A percentile compares a stretch with the other conserved stretches of the same genome.
Evolutionary conservation across 768 basidiomycete species (phyloP).

Genomic region (Vishniacozyma victoriae): DNA sequence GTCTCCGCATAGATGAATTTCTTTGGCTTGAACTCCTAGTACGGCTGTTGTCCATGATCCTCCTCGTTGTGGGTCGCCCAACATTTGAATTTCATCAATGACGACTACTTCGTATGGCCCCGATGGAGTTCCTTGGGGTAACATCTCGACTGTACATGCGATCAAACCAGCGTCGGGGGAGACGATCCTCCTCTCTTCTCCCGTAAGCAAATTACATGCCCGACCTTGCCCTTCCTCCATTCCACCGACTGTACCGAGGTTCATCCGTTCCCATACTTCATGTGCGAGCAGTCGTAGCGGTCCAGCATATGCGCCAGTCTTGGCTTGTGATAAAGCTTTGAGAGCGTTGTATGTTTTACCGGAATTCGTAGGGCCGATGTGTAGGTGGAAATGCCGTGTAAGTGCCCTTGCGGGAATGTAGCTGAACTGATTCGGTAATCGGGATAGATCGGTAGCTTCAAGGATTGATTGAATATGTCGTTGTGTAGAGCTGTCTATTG

Average conservation of each 20-base stretch:
- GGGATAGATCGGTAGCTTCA: slow-evolving; percentile 25
- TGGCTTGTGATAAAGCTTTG: slow-evolving; percentile 72
- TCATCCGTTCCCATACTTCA: slow-evolving; percentile 87
- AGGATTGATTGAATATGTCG: slow-evolving; percentile 26
- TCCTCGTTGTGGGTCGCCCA: slow-evolving; percentile 72
- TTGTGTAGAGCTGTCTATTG: background rate
- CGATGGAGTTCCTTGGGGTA: slow-evolving; percentile 42
- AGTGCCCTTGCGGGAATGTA: slow-evolving; percentile 52
- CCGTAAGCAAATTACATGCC: slow-evolving; percentile 79
- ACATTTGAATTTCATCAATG: slow-evolving; percentile 96
- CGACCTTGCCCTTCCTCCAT: slow-evolving; percentile 57
- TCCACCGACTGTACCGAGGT: slow-evolving; percentile 80
- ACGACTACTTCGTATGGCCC: slow-evolving; percentile 68
- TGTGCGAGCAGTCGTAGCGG: slow-evolving; percentile 88
- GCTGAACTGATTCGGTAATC: slow-evolving; percentile 23
- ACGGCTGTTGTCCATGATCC: slow-evolving; percentile 76
- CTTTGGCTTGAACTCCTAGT: slow-evolving; percentile 65
- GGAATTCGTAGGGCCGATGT: slow-evolving; percentile 95
- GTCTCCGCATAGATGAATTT: slow-evolving; percentile 93
- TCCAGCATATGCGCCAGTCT: slow-evolving; percentile 75
- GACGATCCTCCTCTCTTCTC: slow-evolving; percentile 78
- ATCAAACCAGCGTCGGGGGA: slow-evolving; percentile 55
- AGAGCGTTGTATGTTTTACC: slow-evolving; percentile 94
- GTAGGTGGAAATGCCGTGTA: slow-evolving; percentile 77
- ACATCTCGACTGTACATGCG: slow-evolving; percentile 96